Base-by-base conservation (phyloP, 805 yeast species). In the Saccharomycopsis babjevae region DNA sequence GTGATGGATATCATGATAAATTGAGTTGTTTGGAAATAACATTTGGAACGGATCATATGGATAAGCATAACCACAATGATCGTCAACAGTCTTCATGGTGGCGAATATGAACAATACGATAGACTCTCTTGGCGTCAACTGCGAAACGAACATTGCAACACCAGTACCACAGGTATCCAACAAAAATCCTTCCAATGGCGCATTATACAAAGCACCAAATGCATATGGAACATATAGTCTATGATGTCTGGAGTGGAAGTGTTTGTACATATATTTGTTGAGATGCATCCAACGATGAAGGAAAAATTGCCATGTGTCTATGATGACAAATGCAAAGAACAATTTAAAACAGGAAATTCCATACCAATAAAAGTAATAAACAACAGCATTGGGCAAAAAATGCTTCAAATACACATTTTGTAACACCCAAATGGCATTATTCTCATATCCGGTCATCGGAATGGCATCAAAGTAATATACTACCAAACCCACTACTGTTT, bases 1-100 rank as follows among this genome's bases (percentile, higher is more conserved):
- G 74, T 94, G 99, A 72, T 94, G 99, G 67, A 94, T 92, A 74
- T 94, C 99, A 70, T 94, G 99, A 73, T 91, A 94, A 38, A 91
- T 87, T 15, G 98, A 88, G 71, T 94, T 91, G 76, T 94, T 94
- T 65, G 97, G 98, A 81, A 94, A 94, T 25, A 93, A 61, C 52
- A 83, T 70, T 77, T 94, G 99, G 79, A 94, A 88, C 25, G 92
- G 84, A 73, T 94, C 99, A 72, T 77, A 88, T 16, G 98, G 98
- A 60, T 94, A 77, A 34, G 92, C 84, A 73, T 93, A 94, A n/a
- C 99, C 99, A 73, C 98, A 94, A 74, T 94, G 99, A 72, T 94
- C 99, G 72, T 94, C 98, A 57, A 94, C 97, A 0, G 99, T 94
- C 73, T 94, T 94, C 81, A 94, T 73, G 1, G 99, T 94, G 16